Evolutionary conservation across 306 rosid species (phyloP), one percentile per base, ranked within the genome.

Genomic region (Cercis canadensis): DNA sequence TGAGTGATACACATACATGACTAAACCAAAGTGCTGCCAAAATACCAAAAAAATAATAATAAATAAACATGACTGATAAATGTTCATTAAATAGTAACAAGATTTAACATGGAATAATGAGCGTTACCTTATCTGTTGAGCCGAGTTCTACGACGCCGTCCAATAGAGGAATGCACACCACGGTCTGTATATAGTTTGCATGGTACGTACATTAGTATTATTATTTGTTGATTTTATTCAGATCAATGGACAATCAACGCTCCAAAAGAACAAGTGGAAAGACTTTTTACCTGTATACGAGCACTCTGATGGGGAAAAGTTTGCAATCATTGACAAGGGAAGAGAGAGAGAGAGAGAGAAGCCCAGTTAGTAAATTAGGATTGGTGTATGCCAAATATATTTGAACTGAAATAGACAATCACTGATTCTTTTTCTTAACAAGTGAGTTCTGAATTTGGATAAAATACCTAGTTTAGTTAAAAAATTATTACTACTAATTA

Each of bases 81-180:
- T 34, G 4, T 34, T 34, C n/a, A n/a, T 34, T 34, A 34, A 34
- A 34, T 34, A 34, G 7, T 34, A 34, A 34, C 4, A 34, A 37
- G 10, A 37, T 37, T 37, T 37, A 37, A 46, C 17, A 13, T 14
- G 15, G 12, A 46, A 46, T 46, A 46, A 24, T 4, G 0, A 7
- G 1, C 8, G 57, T 39, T 69, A 92, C 98, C 94, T 75, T 90
- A 4, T 89, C 92, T 0, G 84, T 86, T 49, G 96, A 85, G 74
- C 99, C 99, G 0, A 94, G 63, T 65, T 94, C 99, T n/a, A 94
- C 96, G 12, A 94, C 97, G 40, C 97, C 99, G 57, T 86, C 92
- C 11, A 86, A 75, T 8, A 94, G 68, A 51, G 99, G 99, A 84
- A 94, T 86, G 83, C 99, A 94, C 55, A 94, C 85, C 54, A 94